A percentile compares a stretch with the other conserved stretches of the same genome.
Evolutionary conservation across 495 filamentous ascomycete species (phyloP).

Genomic region (Paragyromitra xinjiangensis): DNA sequence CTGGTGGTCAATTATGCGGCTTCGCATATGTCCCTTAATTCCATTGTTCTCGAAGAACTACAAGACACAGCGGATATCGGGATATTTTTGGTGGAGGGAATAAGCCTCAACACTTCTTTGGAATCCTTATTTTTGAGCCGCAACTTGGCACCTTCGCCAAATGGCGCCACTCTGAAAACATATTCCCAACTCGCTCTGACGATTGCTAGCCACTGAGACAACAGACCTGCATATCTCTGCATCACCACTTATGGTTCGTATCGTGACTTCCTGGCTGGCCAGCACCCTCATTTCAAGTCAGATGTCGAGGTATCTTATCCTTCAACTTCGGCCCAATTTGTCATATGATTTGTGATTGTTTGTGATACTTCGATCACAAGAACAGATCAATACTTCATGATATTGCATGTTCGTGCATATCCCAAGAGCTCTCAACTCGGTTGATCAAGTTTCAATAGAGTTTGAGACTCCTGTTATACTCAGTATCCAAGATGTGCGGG

Average conservation of each 20-base stretch:
- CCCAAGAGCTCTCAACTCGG: not conserved
- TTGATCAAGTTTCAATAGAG: constrained; percentile 20
- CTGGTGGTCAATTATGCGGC: not conserved
- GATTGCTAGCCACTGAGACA: constrained; percentile 1
- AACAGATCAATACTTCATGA: constrained; percentile 37
- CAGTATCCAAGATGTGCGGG: constrained; percentile 23
- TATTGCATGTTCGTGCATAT: constrained; percentile 3
- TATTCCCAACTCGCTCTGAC: not conserved
- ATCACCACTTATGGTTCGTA: constrained; percentile 45
- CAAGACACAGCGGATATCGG: not conserved
- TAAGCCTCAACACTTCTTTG: constrained; percentile 12
- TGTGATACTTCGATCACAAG: constrained; percentile 9
- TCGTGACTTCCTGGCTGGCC: constrained; percentile 18
- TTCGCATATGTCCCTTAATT: constrained; percentile 3
- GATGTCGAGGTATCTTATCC: constrained; percentile 7
- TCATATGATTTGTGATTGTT: constrained; percentile 25
- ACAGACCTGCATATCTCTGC: constrained; percentile 2
- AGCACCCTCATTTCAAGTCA: constrained; percentile 16
- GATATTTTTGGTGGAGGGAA: not conserved
- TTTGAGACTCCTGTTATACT: constrained; percentile 33
- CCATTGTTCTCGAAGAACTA: constrained; percentile 28
- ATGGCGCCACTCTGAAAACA: constrained; percentile 27
- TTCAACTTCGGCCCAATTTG: not conserved
- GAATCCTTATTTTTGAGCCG: constrained; percentile 28
- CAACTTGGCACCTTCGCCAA: constrained; percentile 16